These are phyloP conservation scores for Triticum dicoccoides DNA, from an alignment of 176 grass and related monocot genomes.

Conservation along the genomic window DNA sequence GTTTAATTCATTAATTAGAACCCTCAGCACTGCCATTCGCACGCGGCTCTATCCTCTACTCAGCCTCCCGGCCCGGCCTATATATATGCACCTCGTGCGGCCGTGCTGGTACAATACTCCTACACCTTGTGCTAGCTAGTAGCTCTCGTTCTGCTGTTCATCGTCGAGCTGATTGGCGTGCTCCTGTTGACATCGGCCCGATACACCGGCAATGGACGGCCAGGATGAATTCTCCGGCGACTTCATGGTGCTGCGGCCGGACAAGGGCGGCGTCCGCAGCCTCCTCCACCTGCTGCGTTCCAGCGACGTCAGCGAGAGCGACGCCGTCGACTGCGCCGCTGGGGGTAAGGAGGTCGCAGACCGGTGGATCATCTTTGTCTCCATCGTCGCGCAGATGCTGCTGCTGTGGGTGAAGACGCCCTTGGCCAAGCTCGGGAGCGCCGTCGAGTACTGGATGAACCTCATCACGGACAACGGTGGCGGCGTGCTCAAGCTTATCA, in stretches of 20 bases:
- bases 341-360: slow-evolving; percentile 20
- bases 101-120: neutral
- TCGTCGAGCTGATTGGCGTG: neutral
- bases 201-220: slow-evolving; percentile 11
- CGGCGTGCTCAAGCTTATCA: slow-evolving; percentile 30
- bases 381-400: slow-evolving; percentile 53
- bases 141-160: neutral
- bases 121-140: neutral
- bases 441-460: slow-evolving; percentile 73
- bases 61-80: neutral
- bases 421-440: slow-evolving; percentile 38
- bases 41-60: neutral
- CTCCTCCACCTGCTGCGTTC: slow-evolving; percentile 55
- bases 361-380: slow-evolving; percentile 52
- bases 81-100: neutral
- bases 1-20: neutral
- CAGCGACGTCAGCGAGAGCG: slow-evolving; percentile 41
- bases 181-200: neutral
- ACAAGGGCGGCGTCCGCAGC: slow-evolving; percentile 42
- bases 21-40: neutral
- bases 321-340: slow-evolving; percentile 38
- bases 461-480: slow-evolving; percentile 47
- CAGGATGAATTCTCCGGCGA: slow-evolving; percentile 28
- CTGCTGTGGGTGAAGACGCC: slow-evolving; percentile 44
- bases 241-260: slow-evolving; percentile 66